Conservation (phyloP, 257 asterid species). For the Haberlea rhodopensis region DNA sequence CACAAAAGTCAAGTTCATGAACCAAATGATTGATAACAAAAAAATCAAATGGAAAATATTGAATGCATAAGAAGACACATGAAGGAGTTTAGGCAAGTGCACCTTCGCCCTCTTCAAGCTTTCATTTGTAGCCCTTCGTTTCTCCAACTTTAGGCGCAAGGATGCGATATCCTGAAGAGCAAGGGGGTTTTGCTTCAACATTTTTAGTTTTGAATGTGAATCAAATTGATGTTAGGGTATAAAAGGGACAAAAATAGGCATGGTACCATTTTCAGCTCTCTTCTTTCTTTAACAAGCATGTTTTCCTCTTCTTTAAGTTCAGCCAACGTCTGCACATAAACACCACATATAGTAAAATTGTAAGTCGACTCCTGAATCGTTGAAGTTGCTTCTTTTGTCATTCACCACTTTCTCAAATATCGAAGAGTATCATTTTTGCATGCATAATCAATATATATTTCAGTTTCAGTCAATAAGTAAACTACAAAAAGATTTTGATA, state of each 20-base stretch:
- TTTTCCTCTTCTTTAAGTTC: constrained; percentile 60
- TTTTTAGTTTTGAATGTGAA: background rate
- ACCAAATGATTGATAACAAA: background rate
- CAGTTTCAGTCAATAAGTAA: background rate
- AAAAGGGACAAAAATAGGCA: background rate
- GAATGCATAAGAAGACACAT: background rate
- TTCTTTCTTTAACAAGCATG: constrained; percentile 49
- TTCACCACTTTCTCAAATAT: constrained; percentile 1
- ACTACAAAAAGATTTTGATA: no score
- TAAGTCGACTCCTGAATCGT: background rate
- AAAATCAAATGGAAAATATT: background rate
- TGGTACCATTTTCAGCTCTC: constrained; percentile 57
- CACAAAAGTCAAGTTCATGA: background rate
- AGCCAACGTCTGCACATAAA: constrained; percentile 43
- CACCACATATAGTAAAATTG: background rate
- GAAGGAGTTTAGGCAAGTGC: constrained; percentile 11
- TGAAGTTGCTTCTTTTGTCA: background rate
- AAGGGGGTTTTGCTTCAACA: constrained; percentile 12
- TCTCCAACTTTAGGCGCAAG: constrained; percentile 44
- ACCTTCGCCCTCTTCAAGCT: constrained; percentile 74
- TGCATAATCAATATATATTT: background rate
- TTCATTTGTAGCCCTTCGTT: constrained; percentile 42
- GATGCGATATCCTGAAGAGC: constrained; percentile 51
- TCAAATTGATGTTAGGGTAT: background rate
- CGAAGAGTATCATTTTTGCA: background rate